Base-by-base conservation (phyloP, 2,329 filamentous ascomycete species). In the Venturia oleaginea region DNA sequence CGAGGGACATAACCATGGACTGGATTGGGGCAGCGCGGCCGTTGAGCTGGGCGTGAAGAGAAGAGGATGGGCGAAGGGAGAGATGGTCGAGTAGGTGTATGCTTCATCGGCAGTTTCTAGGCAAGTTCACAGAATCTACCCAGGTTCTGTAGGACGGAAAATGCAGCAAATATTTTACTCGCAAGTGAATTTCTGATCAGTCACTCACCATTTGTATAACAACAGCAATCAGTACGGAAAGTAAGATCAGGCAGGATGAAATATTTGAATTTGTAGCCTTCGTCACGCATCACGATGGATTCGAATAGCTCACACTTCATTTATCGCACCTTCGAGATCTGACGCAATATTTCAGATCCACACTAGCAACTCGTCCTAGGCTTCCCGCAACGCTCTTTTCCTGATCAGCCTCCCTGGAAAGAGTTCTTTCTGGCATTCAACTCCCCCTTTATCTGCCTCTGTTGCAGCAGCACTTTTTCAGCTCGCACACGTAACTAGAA, bases 1-100 rank as follows among this genome's bases (percentile, higher is more conserved):
- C 19, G 77, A 79, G 65, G 79, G 85, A 69, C 94, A 97, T 75
- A 97, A 97, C 78, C 93, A 99, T 77, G 94, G 94, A 34, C 89
- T 94, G 78, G 93, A 97, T 76, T 99, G 94, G 94, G 94, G 94
- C 3, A 82, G 86, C 70, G 94, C 93, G 24, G 94, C 94, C 6
- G 94, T 99, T 40, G 94, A 99, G 81, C 83, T 99, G 80, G 92
- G 90, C 6, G 84, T 89, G 22, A 97, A 96, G 86, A 86, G 89
- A 74, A 89, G 82, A 76, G 87, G 86, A 61, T 97, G 92, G 93
- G 84, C 85, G 2, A 84, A 87, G 67, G 92, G 92, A 55, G 82
- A 78, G 73, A 80, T 85, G 69, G 72, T 80, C 62, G 78, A 80
- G 51, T 81, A 70, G 51, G 22, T 2, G 15, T 1, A 24, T 48